Evolutionary conservation across 106 monocot genomes (phyloP).

Genomic region (Amphibolis antarctica): DNA sequence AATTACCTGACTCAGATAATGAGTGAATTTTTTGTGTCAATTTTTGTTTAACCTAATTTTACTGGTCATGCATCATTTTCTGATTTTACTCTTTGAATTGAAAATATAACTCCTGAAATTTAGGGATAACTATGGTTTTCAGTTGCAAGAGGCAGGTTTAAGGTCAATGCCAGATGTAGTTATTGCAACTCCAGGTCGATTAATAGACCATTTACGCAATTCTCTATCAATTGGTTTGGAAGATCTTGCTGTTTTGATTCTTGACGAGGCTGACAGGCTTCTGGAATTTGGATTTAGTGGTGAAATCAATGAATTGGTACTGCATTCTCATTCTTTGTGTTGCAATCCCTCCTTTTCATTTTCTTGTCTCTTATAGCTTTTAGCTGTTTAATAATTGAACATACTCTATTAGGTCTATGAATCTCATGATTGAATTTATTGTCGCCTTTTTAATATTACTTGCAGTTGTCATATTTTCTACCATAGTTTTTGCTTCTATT

Average conservation of each 20-base stretch:
- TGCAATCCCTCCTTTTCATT: too few relatives aligned
- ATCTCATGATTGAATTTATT: too few relatives aligned
- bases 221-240: conserved; percentile 83
- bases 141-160: conserved; percentile 79
- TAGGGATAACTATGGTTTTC: conserved; percentile 8
- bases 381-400: too few relatives aligned
- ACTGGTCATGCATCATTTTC: background rate
- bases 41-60: background rate
- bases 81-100: background rate
- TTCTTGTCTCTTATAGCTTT: too few relatives aligned
- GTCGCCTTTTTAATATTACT: background rate
- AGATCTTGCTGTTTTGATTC: conserved; percentile 86
- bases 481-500: background rate
- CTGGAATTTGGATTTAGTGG: conserved; percentile 83
- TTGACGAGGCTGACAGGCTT: conserved; percentile 99
- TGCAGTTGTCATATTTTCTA: too few relatives aligned
- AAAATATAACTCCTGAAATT: background rate
- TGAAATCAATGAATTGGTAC: conserved; percentile 96
- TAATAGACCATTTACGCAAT: conserved; percentile 95
- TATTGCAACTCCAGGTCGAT: conserved; percentile 88
- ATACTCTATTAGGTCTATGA: too few relatives aligned
- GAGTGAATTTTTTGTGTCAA: too few relatives aligned
- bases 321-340: background rate
- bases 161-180: conserved; percentile 96
- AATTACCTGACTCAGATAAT: too few relatives aligned